Base-by-base conservation (phyloP, 352 stramenopile species). In the Blastocystis sp. region DNA sequence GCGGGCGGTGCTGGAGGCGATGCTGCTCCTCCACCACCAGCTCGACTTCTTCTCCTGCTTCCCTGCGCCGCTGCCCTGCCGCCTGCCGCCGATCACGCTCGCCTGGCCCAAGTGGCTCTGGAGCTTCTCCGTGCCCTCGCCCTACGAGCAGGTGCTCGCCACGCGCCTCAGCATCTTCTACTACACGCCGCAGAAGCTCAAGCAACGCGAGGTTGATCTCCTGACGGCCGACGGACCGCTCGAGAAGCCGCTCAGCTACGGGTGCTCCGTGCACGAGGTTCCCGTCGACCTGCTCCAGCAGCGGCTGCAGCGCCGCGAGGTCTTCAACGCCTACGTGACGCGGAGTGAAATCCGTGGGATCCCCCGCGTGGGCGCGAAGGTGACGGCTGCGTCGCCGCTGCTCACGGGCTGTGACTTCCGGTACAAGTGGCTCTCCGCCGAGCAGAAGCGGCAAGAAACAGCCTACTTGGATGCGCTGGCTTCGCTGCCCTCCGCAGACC, bases 21-120 rank as follows among this genome's bases (percentile, higher is more conserved):
- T 84, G 52, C 52, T 70, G 21, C 3, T 84, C 28, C 3, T 76
- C 0, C 28, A 40, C 28, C 66, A 45, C 38, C 38, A 76, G 2
- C n/a, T 76, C 24, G 66, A 76, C 48, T 45, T 40, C 42, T 21
- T 76, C 34, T 28, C 38, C n/a, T 57, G 48, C 48, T 14, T 76
- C 28, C n/a, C 66, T 42, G 14, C 38, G 52, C 48, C 66, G 3
- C 24, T 21, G 42, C 66, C 74, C 3, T 84, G 48, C 21, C 14
- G n/a, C 9, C 6, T 68, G 0, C 74, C 74, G 34, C 74, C 74
- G 2, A 84, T 84, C 74, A 24, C 14, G n/a, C 0, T 84, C 28
- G 21, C 59, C 11, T 84, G 74, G 74, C 74, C 74, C 14, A 54
- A 24, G 9, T 84, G 74, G 74, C 34, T 84, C 1, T 84, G 74